These are phyloP conservation scores for Draba incana DNA, from an alignment of 345 rosid species.

Conservation along the genomic window DNA sequence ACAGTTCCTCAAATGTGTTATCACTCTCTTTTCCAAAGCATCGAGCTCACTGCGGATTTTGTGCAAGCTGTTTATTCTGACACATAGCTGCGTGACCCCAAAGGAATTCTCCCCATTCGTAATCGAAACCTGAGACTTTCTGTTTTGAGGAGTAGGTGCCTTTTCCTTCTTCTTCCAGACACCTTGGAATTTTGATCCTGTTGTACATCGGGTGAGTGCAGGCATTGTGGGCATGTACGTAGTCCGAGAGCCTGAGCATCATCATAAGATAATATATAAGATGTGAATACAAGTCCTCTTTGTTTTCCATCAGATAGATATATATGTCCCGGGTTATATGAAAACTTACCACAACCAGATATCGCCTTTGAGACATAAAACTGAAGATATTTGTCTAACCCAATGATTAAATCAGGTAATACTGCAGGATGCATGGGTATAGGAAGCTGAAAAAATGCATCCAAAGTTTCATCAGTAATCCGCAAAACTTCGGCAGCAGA, in stretches of 20 bases:
- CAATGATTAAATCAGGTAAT: conserved; percentile 83
- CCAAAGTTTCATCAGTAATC: conserved; percentile 81
- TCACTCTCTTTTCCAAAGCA: conserved; percentile 74
- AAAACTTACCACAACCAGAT: conserved; percentile 86
- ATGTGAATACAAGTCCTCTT: conserved; percentile 28
- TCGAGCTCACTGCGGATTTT: conserved; percentile 75
- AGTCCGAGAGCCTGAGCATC: conserved; percentile 63
- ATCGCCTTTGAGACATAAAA: conserved; percentile 81
- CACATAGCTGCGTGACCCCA: conserved; percentile 75
- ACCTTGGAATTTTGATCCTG: conserved; percentile 85
- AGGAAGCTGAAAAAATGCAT: conserved; percentile 90
- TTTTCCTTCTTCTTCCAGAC: conserved; percentile 96
- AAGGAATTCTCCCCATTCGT: conserved; percentile 66
- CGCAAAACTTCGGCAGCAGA: conserved; percentile 84
- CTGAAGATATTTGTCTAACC: conserved; percentile 89
- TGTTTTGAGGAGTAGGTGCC: conserved; percentile 63
- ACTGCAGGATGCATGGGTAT: conserved; percentile 93
- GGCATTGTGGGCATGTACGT: conserved; percentile 93
- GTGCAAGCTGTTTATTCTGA: conserved; percentile 82
- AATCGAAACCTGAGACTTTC: conserved; percentile 72
- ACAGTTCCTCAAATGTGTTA: conserved; percentile 90
- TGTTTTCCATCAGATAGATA: conserved; percentile 9
- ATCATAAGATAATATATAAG: conserved; percentile 28
- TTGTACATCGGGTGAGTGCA: conserved; percentile 81
- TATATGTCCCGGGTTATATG: background rate